Percentiles rank a stretch among this genome's conserved stretches.
These are phyloP conservation scores for Fragaria iinumae DNA, from an alignment of 306 rosid genomes.

Conservation along the genomic window DNA sequence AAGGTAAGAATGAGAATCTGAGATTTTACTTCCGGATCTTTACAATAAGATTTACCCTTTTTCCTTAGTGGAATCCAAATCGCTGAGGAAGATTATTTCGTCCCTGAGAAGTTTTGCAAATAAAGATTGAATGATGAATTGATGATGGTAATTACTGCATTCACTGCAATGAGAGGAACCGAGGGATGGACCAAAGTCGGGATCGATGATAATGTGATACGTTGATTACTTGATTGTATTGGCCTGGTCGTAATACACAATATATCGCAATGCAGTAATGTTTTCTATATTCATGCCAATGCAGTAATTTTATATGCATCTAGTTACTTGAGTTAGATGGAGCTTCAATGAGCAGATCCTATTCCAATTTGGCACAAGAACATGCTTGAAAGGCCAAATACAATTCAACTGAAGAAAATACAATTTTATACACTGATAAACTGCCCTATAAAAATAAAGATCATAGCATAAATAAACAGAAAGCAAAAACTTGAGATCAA, in stretches of 20 bases:
- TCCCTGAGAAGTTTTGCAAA: too few species aligned
- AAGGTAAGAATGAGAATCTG: neutral
- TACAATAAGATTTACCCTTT: neutral
- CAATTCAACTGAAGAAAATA: too few species aligned
- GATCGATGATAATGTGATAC: too few species aligned
- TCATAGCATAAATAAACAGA: neutral
- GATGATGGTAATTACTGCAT: too few species aligned
- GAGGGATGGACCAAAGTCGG: too few species aligned
- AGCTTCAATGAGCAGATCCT: neutral
- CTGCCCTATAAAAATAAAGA: conserved; percentile 4
- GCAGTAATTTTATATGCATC: neutral
- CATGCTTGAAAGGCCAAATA: neutral
- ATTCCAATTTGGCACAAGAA: neutral
- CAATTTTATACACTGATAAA: neutral
- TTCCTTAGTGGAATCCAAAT: neutral
- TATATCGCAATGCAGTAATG: too few species aligned
- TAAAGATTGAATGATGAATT: too few species aligned
- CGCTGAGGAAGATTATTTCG: neutral
- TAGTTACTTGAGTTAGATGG: neutral
- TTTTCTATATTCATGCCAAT: too few species aligned
- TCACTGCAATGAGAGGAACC: too few species aligned
- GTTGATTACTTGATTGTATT: too few species aligned
- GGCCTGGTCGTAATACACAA: too few species aligned
- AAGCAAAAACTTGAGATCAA: neutral
- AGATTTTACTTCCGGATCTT: neutral